Conservation (phyloP, 805 yeast genomes). For the Saccharomycopsis synnaedendra region DNA sequence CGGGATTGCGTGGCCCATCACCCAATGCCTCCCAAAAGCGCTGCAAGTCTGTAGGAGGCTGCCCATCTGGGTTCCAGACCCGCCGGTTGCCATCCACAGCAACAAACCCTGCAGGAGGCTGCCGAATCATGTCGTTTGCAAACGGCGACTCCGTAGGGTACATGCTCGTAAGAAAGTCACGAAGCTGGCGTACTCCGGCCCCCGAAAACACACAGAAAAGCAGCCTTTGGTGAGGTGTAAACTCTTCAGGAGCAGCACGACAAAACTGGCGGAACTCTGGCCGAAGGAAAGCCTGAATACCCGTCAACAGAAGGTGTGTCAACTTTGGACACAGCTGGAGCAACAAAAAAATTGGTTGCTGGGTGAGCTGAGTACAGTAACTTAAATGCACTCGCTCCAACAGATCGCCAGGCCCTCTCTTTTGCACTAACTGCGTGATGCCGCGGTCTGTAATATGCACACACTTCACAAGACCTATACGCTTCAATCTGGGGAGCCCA, state of each 20-base stretch:
- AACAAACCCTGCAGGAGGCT: not conserved
- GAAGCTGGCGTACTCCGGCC: conserved; percentile 66
- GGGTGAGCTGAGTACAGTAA: conserved; percentile 72
- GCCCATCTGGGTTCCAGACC: not conserved
- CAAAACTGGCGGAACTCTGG: conserved; percentile 79
- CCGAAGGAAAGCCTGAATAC: conserved; percentile 80
- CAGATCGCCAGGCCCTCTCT: conserved; percentile 65
- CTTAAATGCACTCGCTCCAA: conserved; percentile 89
- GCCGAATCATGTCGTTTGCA: not conserved
- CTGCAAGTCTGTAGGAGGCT: too few species aligned
- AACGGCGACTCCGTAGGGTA: not conserved
- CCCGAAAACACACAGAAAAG: conserved; percentile 93
- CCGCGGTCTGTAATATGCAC: conserved; percentile 81
- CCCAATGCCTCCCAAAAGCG: too few species aligned
- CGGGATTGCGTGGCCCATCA: not conserved
- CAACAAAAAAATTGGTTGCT: conserved; percentile 66
- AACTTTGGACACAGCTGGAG: conserved; percentile 73
- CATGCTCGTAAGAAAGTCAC: conserved; percentile 42
- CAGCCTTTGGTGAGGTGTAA: conserved; percentile 73
- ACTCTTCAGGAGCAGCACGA: conserved; percentile 87
- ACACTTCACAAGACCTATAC: conserved; percentile 93
- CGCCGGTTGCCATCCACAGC: not conserved
- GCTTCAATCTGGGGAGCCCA: conserved; percentile 63
- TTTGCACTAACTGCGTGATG: conserved; percentile 50
- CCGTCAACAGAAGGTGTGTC: conserved; percentile 87